A percentile compares a stretch with the other conserved stretches of the same genome.
Evolutionary conservation across 2,329 filamentous ascomycete species (phyloP).

Genomic region (Onygena corvina): DNA sequence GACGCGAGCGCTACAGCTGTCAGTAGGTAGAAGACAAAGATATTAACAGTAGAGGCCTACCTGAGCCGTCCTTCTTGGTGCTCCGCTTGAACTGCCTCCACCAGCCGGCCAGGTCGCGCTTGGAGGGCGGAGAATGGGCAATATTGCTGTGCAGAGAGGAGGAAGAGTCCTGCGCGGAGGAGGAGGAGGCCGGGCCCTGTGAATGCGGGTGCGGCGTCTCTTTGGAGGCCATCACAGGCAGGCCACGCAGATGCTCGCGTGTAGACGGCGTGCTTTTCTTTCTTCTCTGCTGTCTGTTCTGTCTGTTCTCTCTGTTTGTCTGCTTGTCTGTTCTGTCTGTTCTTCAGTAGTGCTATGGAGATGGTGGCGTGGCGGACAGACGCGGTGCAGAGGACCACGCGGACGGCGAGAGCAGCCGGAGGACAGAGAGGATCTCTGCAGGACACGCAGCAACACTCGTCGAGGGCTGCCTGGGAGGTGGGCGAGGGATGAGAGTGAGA

Average conservation of each 20-base stretch:
- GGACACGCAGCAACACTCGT: no score
- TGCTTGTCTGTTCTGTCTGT: no score
- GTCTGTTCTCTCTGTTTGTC: not conserved
- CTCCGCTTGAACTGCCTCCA: conserved; percentile 88
- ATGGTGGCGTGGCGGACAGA: not conserved
- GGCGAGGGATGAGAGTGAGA: no score
- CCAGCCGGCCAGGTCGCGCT: conserved; percentile 85
- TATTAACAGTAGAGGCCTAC: conserved; percentile 29
- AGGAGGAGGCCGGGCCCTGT: not conserved
- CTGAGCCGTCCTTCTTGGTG: conserved; percentile 51
- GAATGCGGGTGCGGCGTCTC: conserved; percentile 2
- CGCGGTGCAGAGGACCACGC: no score
- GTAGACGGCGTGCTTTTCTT: no score
- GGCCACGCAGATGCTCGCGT: not conserved
- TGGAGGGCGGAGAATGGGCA: conserved; percentile 55
- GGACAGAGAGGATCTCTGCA: no score
- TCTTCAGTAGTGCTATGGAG: no score
- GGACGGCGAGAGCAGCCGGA: no score
- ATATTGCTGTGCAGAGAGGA: conserved; percentile 34
- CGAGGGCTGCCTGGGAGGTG: no score
- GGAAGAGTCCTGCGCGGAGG: conserved; percentile 7
- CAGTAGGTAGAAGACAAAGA: not conserved
- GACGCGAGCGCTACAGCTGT: conserved; percentile 11
- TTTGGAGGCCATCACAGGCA: not conserved
- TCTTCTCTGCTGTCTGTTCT: not conserved